phyloP scores from a whole-genome alignment of 2,329 filamentous ascomycete species.

The Fusarium sarcochroum region DNA sequence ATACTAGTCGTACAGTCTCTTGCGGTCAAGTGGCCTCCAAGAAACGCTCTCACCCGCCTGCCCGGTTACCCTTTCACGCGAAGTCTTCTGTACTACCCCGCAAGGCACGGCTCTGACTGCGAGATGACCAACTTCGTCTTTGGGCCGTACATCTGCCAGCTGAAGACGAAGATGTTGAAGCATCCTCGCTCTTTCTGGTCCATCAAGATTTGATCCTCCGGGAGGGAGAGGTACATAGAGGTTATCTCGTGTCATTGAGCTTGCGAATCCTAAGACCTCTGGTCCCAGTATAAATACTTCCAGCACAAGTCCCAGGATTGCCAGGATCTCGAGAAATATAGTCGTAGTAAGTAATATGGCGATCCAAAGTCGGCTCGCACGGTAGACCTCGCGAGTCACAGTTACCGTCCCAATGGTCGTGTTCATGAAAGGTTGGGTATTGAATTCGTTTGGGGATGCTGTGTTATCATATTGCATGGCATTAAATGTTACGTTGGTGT shows the following conservation, averaged over 20 bases:
- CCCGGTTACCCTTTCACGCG: too few species aligned
- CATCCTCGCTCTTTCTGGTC: background rate
- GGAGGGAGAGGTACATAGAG: background rate
- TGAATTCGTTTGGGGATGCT: background rate
- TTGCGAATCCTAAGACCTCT: conserved; percentile 3
- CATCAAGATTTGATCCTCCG: background rate
- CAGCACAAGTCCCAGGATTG: background rate
- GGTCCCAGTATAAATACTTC: background rate
- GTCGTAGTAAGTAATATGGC: background rate
- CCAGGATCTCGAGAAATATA: background rate
- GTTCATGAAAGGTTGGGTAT: background rate
- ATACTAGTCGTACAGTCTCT: too few species aligned
- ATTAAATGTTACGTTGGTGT: background rate
- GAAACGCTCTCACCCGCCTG: too few species aligned
- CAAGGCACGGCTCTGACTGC: background rate
- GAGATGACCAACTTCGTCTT: background rate
- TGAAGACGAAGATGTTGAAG: background rate
- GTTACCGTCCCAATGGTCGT: background rate
- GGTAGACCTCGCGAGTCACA: background rate
- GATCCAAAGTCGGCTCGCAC: background rate
- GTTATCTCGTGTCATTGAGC: background rate
- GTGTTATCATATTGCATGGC: background rate
- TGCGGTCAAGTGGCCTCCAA: too few species aligned
- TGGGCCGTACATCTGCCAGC: background rate
- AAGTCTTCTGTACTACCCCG: too few species aligned